Evolutionary conservation across 2,329 filamentous ascomycete genomes (phyloP).

Genomic region (Xylariaceae sp.): DNA sequence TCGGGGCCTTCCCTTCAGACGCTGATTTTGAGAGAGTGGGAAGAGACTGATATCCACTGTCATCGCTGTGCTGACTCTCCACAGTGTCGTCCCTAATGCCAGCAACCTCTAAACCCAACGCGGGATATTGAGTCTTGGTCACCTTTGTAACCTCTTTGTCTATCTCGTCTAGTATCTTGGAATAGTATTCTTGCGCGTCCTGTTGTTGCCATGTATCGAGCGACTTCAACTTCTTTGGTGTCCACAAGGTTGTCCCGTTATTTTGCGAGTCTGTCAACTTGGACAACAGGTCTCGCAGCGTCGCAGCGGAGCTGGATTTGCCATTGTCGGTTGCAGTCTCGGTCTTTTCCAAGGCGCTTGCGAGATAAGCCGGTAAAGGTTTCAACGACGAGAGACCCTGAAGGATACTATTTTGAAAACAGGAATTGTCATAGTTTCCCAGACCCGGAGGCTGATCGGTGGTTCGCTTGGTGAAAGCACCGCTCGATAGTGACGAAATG

Average conservation of each 20-base stretch:
- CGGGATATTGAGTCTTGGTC: constrained; percentile 41
- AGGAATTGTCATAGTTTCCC: constrained; percentile 93
- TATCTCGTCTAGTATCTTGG: constrained; percentile 83
- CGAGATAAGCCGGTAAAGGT: constrained; percentile 71
- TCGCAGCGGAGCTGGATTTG: constrained; percentile 49
- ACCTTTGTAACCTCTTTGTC: constrained; percentile 74
- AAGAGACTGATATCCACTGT: constrained; percentile 62
- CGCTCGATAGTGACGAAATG: constrained; percentile 58
- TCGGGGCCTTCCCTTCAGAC: constrained; percentile 48
- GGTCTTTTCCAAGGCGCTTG: constrained; percentile 45
- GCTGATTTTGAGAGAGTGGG: constrained; percentile 45
- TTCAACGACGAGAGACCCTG: constrained; percentile 81
- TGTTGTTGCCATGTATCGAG: constrained; percentile 97
- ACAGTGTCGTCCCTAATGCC: constrained; percentile 49
- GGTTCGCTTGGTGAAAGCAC: constrained; percentile 47
- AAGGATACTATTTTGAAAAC: constrained; percentile 96
- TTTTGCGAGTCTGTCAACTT: constrained; percentile 73
- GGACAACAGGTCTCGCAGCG: constrained; percentile 69
- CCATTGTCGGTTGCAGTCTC: constrained; percentile 31
- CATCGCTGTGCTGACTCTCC: constrained; percentile 58
- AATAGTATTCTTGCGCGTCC: constrained; percentile 97
- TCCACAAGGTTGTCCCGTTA: constrained; percentile 81
- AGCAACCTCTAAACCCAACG: constrained; percentile 49
- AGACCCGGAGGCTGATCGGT: constrained; percentile 67
- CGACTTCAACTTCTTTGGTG: constrained; percentile 79